Percentiles rank a stretch among this genome's conserved stretches.
phyloP scores from a whole-genome alignment of 2,329 filamentous ascomycete genomes.

The Colletotrichum chrysophilum region DNA sequence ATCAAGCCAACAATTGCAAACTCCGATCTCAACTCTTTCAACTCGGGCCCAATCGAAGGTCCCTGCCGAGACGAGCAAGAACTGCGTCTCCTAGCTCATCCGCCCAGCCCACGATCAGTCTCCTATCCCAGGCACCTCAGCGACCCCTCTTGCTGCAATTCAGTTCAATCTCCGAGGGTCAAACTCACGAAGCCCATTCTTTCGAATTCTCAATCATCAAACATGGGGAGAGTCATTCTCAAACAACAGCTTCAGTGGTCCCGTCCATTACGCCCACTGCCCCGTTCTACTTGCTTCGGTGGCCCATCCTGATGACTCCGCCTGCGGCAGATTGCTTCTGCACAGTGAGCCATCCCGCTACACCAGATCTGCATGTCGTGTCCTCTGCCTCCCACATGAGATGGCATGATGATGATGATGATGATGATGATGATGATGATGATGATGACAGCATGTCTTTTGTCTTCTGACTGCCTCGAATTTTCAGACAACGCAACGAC shows the following conservation, averaged over 20 bases:
- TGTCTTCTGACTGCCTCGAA: neutral
- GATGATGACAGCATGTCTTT: neutral
- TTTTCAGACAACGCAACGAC: rapidly evolving
- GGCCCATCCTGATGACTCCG: neutral
- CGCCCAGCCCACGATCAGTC: neutral
- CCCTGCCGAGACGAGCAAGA: neutral
- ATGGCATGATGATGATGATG: too few relatives aligned
- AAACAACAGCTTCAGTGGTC: neutral
- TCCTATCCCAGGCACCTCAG: neutral
- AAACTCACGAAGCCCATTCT: neutral
- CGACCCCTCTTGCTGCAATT: neutral
- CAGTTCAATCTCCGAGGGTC: neutral
- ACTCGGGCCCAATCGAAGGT: neutral
- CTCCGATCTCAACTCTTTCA: neutral
- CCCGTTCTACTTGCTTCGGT: neutral
- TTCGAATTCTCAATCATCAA: neutral
- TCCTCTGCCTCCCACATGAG: neutral
- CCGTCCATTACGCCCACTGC: neutral
- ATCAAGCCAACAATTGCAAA: neutral
- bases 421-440: too few relatives aligned
- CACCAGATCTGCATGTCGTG: neutral
- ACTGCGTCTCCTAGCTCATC: neutral
- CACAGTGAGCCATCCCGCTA: neutral
- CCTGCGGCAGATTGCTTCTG: neutral
- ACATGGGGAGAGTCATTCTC: neutral